Conservation (phyloP, 768 basidiomycete species). For the Lactarius sanguifluus region DNA sequence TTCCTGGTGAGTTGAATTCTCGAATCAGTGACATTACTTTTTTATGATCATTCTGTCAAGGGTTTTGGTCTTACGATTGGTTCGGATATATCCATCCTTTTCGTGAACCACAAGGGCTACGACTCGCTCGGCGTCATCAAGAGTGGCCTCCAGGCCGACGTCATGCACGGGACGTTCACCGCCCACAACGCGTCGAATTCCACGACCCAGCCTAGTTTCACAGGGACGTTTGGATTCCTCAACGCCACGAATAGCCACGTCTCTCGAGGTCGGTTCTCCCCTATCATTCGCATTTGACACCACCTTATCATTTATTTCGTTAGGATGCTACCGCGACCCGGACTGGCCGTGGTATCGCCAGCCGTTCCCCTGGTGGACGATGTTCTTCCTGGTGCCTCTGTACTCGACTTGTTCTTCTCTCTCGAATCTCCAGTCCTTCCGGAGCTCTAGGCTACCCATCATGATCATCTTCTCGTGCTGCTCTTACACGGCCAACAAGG, state of each 20-base stretch:
- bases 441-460: conserved; percentile 68
- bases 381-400: conserved; percentile 72
- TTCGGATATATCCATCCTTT: conserved; percentile 69
- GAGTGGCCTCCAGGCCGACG: conserved; percentile 32
- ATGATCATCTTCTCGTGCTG: conserved; percentile 80
- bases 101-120: conserved; percentile 61
- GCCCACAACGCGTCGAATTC: conserved; percentile 39
- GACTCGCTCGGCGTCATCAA: conserved; percentile 37
- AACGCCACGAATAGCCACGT: conserved; percentile 35
- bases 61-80: conserved; percentile 85
- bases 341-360: conserved; percentile 77
- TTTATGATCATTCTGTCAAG: conserved; percentile 37
- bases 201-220: conserved; percentile 30
- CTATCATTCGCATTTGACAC: not conserved
- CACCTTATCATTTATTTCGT: conserved; percentile 1
- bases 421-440: conserved; percentile 70
- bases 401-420: conserved; percentile 75
- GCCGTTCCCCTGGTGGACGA: conserved; percentile 78
- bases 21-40: not conserved
- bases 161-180: conserved; percentile 53
- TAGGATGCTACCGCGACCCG: conserved; percentile 75
- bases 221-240: conserved; percentile 35
- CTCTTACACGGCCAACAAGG: conserved; percentile 69
- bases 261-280: conserved; percentile 33
- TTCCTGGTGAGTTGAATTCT: conserved; percentile 55